Percentiles rank a stretch among this genome's conserved stretches.
Conservation (phyloP, 768 basidiomycete species). For the Hirschioporus abietinus region DNA sequence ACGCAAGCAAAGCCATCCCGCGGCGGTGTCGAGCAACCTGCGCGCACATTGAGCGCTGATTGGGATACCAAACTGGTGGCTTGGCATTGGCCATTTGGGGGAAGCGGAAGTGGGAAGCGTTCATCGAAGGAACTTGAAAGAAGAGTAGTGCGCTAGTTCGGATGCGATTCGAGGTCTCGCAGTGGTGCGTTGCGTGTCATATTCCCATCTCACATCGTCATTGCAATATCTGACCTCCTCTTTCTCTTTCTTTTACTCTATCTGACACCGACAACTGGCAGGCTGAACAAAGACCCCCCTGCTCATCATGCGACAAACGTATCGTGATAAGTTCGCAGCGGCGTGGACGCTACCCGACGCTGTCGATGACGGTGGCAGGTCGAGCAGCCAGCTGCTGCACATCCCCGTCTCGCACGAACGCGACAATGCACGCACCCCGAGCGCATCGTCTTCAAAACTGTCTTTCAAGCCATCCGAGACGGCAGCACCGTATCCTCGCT, state of each 20-base stretch:
- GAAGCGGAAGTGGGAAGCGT: background rate
- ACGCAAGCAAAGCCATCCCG: too few relatives aligned
- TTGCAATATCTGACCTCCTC: background rate
- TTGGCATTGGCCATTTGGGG: background rate
- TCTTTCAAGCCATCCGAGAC: background rate
- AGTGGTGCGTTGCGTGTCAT: background rate
- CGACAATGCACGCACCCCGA: background rate
- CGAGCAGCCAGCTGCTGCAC: background rate
- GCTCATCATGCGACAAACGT: background rate
- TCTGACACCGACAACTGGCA: background rate
- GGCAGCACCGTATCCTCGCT: background rate
- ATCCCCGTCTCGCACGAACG: background rate
- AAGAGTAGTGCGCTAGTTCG: background rate
- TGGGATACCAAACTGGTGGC: too few relatives aligned
- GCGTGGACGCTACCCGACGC: background rate
- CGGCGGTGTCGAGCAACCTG: too few relatives aligned
- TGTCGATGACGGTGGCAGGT: background rate
- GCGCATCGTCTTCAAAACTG: background rate
- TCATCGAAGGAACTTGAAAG: background rate
- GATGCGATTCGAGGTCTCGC: background rate
- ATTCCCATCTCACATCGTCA: background rate
- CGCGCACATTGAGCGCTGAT: too few relatives aligned
- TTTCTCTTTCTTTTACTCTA: background rate
- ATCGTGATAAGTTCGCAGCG: background rate
- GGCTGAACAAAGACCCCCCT: background rate